Conservation (phyloP, 169 alveolate genomes). For the Plasmodium sp. region DNA sequence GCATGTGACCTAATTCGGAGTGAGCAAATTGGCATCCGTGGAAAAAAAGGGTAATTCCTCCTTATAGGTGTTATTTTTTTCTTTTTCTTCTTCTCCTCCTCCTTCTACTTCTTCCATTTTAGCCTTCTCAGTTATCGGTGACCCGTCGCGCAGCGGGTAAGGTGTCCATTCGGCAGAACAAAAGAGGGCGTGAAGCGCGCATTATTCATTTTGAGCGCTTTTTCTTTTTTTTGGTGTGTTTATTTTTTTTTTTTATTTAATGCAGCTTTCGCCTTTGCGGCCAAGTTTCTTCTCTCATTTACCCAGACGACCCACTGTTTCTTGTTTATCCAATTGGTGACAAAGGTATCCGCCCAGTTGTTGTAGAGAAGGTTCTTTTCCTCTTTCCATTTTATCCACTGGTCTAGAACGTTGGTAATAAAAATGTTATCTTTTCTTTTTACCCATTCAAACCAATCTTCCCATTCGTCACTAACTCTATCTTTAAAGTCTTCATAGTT, state of each 20-base stretch:
- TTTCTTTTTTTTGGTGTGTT: not conserved
- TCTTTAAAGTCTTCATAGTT: not conserved
- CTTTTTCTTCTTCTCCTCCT: not conserved
- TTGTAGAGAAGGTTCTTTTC: not conserved
- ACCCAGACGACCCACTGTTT: constrained; percentile 15
- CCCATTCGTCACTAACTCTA: not conserved
- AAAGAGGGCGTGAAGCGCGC: not conserved
- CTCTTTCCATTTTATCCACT: constrained; percentile 4
- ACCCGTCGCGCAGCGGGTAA: not conserved
- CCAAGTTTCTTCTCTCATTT: not conserved
- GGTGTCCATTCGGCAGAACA: not conserved
- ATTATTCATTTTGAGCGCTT: not conserved
- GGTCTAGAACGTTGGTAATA: not conserved
- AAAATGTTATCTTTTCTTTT: not conserved
- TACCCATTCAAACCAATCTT: not conserved
- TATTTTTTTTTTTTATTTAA: no score
- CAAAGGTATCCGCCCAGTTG: not conserved
- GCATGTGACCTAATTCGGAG: not conserved
- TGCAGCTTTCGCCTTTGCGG: not conserved
- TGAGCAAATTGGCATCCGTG: not conserved
- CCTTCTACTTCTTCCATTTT: not conserved
- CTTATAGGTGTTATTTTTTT: no score
- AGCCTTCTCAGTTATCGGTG: not conserved
- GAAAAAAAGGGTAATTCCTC: not conserved
- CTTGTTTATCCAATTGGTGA: constrained; percentile 6